Base-by-base conservation (phyloP, 2,329 filamentous ascomycete species). In the Claviceps paspali region DNA sequence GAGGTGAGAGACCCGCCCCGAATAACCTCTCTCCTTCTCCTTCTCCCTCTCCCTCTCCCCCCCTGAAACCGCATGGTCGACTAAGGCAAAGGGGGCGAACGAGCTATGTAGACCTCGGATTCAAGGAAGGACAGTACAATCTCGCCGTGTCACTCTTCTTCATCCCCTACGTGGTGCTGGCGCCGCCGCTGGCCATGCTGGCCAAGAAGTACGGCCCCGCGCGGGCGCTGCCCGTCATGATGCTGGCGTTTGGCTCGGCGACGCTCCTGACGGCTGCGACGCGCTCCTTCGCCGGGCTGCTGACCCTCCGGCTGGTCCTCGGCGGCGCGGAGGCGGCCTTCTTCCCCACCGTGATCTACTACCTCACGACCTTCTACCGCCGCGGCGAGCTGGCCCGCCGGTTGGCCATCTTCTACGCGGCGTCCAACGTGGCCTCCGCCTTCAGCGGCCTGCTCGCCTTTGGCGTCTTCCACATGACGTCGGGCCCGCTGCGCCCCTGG, bases 91-190 rank as follows among this genome's bases (percentile, higher is more conserved):
- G n/a, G n/a, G n/a, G n/a, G n/a, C n/a, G n/a, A n/a, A n/a, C n/a
- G n/a, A n/a, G n/a, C n/a, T n/a, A 17, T 12, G 17, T 50, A 65
- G 59, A 62, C 35, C 53, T 63, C 17, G 40, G 68, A 38, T 72
- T 84, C 62, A 67, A 68, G 38, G 40, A 50, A 3, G 67, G 73
- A 47, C 68, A 82, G 53, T 83, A 85, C 61, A 85, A 83, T 54
- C 68, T 76, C 32, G 65, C 83, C 33, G 56, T 86, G 29, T 72
- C 67, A 45, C 75, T 86, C 44, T 86, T 86, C 63, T 86, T 81
- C 55, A 64, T 85, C 5, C 81, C 81, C 0, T 85, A 79, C 51
- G 80, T 85, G 36, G 51, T 85, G 29, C 78, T 76, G 36, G 79
- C 79, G 0, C 79, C 77, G 0, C 53, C 59, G 7, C 44, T 62